Evolutionary conservation across 495 filamentous ascomycete genomes (phyloP), one percentile per base, ranked within the genome.

Genomic region (Neurospora sp.): DNA sequence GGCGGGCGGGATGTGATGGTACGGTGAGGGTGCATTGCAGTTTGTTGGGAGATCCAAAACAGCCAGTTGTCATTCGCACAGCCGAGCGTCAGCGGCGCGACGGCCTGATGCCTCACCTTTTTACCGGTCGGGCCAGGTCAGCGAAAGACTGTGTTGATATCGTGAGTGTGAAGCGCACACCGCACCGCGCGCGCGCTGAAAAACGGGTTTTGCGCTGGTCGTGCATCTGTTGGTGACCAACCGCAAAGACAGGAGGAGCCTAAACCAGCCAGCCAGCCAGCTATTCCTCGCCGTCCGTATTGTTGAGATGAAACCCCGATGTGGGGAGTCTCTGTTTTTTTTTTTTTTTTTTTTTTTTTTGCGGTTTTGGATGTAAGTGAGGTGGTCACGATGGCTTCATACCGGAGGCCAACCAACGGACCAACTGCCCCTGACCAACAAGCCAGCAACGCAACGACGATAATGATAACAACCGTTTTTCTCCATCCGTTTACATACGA

Each of bases 301-400:
- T 70, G 9, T 47, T 53, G 53, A 72, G 73, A 44, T 22, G 65
- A 18, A 44, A 22, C 42, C 68, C 70, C 70, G 74, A 75, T 74
- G 42, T 73, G 69, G 71, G 20, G 31, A 44, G 69, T 3, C 12
- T 61, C 5, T 68, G n/a, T 22, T 40, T 72, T n/a, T n/a, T n/a
- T n/a, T n/a, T n/a, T n/a, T n/a, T n/a, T 5, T 31, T 27, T 27
- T 27, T 27, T 22, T 40, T 72, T 5, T 42, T 53, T 59, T 40
- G 45, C 45, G 16, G 53, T 37, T 20, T 70, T 65, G 7, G 6
- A 27, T 40, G 31, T 7, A 70, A 59, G 72, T 68, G 69, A 47
- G 31, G 69, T 35, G 35, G 68, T 65, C 53, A 65, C 53, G 53
- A 65, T 65, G 53, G 27, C 53, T 65, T 65, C 53, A 65, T 59